Evolutionary conservation across 495 filamentous ascomycete species (phyloP), one percentile per base, ranked within the genome.

Genomic region (Terfezia boudieri): DNA sequence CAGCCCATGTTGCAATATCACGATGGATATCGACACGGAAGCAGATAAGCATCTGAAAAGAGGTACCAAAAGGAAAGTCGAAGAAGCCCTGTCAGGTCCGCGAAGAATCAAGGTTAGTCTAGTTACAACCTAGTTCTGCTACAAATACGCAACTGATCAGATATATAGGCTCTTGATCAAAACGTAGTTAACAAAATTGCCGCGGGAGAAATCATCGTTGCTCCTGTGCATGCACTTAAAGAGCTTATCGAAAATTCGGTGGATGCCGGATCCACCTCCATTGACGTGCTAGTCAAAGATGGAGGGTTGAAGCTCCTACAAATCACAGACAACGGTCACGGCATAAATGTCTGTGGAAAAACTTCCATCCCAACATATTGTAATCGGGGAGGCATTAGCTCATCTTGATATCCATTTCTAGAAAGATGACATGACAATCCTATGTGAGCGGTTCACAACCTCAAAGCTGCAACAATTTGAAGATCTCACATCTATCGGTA

Each of bases 161-260:
- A 32, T 20, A 22, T 41, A 49, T 57, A 94, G 84, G 81, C 87
- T 32, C 77, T 99, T 16, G 83, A 94, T 65, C 82, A 84, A 63
- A 86, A 94, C 72, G 92, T 99, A 43, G 85, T 96, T 55, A 96
- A 96, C 71, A 96, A 95, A 69, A 99, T 99, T 60, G 92, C 92
- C 8, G 92, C 92, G n/a, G 92, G 92, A 14, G 92, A 99, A 65
- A 99, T 96, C 57, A 96, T 99, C 53, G 86, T 96, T 52, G 90
- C 92, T 10, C 92, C 92, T 22, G 87, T 96, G 56, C 86, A 99
- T 65, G 92, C 92, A 17, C 69, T 99, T 36, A 99, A 99, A 70
- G 92, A 99, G 67, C 71, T 99, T 50, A 93, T 96, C 11, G 92
- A 99, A 63, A 99, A 99, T 60, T 80, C 92, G 8, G 92, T 99